Conservation (phyloP, 352 stramenopile genomes). For the Thalassiosira hispida region DNA sequence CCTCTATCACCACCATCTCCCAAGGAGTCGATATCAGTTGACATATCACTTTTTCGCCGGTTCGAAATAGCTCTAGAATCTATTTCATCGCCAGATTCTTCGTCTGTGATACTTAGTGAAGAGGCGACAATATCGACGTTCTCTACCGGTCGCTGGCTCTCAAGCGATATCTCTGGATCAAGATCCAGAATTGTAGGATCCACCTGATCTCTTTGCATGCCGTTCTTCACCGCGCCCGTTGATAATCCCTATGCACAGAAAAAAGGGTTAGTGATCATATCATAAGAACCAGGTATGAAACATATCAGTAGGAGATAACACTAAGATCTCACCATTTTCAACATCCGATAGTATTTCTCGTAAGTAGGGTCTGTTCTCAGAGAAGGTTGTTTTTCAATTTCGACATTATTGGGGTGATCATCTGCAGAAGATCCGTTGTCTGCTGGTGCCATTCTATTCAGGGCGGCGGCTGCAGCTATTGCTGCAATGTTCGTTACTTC, state of each 20-base stretch:
- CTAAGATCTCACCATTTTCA: conserved; percentile 60
- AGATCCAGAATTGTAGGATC: conserved; percentile 70
- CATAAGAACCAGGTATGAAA: no score
- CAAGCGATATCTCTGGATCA: conserved; percentile 60
- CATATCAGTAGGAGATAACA: background rate
- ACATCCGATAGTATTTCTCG: conserved; percentile 82
- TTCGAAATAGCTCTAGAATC: background rate
- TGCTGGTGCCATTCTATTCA: background rate
- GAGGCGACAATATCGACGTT: conserved; percentile 31
- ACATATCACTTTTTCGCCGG: background rate
- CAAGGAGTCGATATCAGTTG: background rate
- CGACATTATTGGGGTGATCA: background rate
- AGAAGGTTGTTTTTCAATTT: conserved; percentile 28
- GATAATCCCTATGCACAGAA: conserved; percentile 79
- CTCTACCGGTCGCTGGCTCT: conserved; percentile 29
- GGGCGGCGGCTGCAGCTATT: conserved; percentile 1
- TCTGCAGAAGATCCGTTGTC: background rate
- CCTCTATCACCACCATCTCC: background rate
- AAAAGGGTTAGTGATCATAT: background rate
- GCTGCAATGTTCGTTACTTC: conserved; percentile 8
- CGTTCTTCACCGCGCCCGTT: conserved; percentile 73
- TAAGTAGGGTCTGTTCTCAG: conserved; percentile 76
- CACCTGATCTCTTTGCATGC: conserved; percentile 66
- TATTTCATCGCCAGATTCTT: background rate
- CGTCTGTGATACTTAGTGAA: background rate